phyloP scores from a whole-genome alignment of 148 eudicot species.

The Rhododendron mucronatum region DNA sequence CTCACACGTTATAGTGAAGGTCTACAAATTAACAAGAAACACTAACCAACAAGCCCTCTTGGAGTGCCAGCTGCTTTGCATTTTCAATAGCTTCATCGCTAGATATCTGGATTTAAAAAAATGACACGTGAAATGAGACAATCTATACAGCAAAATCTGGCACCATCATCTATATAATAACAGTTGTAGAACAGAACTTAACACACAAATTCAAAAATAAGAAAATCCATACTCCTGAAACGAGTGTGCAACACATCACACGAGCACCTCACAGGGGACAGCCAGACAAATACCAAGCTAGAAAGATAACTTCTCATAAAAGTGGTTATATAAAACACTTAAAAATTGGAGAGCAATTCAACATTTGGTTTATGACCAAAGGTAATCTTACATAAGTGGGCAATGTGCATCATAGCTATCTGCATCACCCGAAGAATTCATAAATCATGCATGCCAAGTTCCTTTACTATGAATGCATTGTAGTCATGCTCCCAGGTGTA shows the following conservation, averaged over 20 bases:
- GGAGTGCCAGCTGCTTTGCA: conserved; percentile 90
- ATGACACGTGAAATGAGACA: neutral
- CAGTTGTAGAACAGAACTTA: neutral
- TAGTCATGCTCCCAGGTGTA: neutral
- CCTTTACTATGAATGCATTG: neutral
- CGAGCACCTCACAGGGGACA: neutral
- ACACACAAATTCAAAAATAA: neutral
- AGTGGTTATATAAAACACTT: neutral
- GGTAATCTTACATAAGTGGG: neutral
- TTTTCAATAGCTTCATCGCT: conserved; percentile 88
- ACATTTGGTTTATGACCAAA: neutral
- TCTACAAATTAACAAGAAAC: conserved; percentile 4
- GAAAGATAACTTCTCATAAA: neutral
- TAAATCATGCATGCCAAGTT: neutral
- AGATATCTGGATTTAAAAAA: conserved; percentile 53
- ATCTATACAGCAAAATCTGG: neutral
- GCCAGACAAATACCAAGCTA: neutral
- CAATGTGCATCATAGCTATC: neutral
- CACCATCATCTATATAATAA: neutral
- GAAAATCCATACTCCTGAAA: neutral
- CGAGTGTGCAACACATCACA: neutral
- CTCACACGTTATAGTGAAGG: neutral
- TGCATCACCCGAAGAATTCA: neutral
- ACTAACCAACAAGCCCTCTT: conserved; percentile 97
- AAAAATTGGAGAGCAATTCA: neutral